These are phyloP conservation scores for Rhodotorula taiwanensis DNA, from an alignment of 768 basidiomycete genomes.

Conservation along the genomic window DNA sequence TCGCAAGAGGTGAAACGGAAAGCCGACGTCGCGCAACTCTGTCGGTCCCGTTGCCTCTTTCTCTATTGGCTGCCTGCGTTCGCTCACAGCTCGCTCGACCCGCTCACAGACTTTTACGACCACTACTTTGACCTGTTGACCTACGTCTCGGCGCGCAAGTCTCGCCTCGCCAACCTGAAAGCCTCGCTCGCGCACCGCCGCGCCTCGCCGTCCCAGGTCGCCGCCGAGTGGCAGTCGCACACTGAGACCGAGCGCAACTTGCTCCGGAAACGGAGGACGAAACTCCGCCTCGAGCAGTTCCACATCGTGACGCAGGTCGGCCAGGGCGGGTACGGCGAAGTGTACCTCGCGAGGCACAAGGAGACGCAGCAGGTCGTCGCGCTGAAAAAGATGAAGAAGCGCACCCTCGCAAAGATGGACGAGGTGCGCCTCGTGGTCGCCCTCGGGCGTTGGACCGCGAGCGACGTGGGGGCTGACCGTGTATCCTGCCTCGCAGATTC, in stretches of 20 bases:
- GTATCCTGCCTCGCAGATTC: constrained; percentile 54
- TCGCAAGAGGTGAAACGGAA: constrained; percentile 86
- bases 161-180: constrained; percentile 75
- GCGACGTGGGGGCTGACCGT: too few species aligned
- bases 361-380: constrained; percentile 96
- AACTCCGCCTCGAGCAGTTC: constrained; percentile 87
- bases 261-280: constrained; percentile 84
- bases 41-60: constrained; percentile 48
- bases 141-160: constrained; percentile 77
- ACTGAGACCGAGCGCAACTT: constrained; percentile 87
- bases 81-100: not conserved
- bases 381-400: constrained; percentile 93
- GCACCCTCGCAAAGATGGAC: constrained; percentile 94
- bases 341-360: constrained; percentile 87
- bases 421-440: constrained; percentile 56
- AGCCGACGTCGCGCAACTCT: constrained; percentile 93
- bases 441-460: too few species aligned
- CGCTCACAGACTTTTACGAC: constrained; percentile 74
- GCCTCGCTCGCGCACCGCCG: constrained; percentile 65
- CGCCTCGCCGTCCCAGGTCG: constrained; percentile 46
- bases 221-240: constrained; percentile 76
- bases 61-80: not conserved
- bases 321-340: constrained; percentile 97
- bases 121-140: constrained; percentile 95
- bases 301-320: constrained; percentile 98